phyloP scores from a whole-genome alignment of 345 rosid genomes.

The Carallia brachiata region DNA sequence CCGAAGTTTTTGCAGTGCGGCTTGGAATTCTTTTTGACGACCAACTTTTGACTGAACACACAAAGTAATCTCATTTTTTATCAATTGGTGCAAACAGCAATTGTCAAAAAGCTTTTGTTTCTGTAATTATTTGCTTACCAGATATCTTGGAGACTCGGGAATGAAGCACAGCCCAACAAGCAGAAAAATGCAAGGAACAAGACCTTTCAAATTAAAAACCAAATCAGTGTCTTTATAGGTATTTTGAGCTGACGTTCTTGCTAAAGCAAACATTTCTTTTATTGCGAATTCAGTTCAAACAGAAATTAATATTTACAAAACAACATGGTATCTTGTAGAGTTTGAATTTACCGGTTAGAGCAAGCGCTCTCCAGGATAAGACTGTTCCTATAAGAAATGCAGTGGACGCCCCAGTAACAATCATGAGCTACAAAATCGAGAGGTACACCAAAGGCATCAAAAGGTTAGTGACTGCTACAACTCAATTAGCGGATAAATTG shows the following conservation, averaged over 20 bases:
- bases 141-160: slow-evolving; percentile 96
- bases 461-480: background rate
- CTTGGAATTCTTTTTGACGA: slow-evolving; percentile 54
- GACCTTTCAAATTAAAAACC: slow-evolving; percentile 43
- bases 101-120: background rate
- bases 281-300: background rate
- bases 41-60: slow-evolving; percentile 70
- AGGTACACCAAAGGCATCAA: background rate
- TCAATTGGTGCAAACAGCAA: background rate
- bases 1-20: slow-evolving; percentile 58
- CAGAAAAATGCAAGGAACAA: slow-evolving; percentile 66
- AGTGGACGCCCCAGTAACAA: slow-evolving; percentile 62
- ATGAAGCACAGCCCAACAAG: slow-evolving; percentile 65
- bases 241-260: background rate
- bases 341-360: slow-evolving; percentile 57
- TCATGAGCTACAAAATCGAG: slow-evolving; percentile 57
- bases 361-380: slow-evolving; percentile 74
- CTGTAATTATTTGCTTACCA: slow-evolving; percentile 41
- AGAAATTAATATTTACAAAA: background rate
- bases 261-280: background rate
- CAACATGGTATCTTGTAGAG: background rate
- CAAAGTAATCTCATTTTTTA: background rate
- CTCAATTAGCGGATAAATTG: background rate
- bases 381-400: slow-evolving; percentile 66
- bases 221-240: slow-evolving; percentile 8